These are phyloP conservation scores for Trametes hirsuta DNA, from an alignment of 1,284 basidiomycete genomes.

Conservation along the genomic window DNA sequence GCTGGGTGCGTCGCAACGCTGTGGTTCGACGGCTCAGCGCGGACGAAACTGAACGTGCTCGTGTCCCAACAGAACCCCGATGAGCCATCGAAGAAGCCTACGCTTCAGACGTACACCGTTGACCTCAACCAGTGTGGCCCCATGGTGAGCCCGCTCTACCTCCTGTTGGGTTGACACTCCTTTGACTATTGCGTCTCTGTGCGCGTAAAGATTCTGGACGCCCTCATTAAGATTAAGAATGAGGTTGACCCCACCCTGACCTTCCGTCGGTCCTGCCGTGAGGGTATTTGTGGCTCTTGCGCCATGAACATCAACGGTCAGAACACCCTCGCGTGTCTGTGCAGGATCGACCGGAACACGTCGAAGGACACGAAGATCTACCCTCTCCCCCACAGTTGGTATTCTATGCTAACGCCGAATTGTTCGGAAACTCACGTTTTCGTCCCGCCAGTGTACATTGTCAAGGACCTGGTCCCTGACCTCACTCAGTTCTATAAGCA, in stretches of 20 bases:
- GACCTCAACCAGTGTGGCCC: constrained; percentile 96
- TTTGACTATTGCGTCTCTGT: constrained; percentile 24
- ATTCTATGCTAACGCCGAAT: neutral
- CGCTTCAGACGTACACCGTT: constrained; percentile 89
- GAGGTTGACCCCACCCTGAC: constrained; percentile 96
- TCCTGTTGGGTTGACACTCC: constrained; percentile 9
- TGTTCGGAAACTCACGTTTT: neutral
- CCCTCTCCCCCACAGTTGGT: constrained; percentile 96
- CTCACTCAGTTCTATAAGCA: constrained; percentile 97
- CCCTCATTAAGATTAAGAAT: constrained; percentile 99
- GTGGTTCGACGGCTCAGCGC: neutral
- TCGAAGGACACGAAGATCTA: constrained; percentile 89
- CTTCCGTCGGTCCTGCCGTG: constrained; percentile 95
- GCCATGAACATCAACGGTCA: constrained; percentile 99
- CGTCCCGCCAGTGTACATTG: constrained; percentile 84
- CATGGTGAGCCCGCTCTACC: constrained; percentile 66
- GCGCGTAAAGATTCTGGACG: constrained; percentile 76
- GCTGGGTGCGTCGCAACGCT: constrained; percentile 66
- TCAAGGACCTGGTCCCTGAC: constrained; percentile 96
- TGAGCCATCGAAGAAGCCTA: constrained; percentile 90
- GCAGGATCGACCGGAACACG: constrained; percentile 85
- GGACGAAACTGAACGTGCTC: neutral
- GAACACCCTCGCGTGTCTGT: constrained; percentile 97
- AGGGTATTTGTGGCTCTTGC: constrained; percentile 98
- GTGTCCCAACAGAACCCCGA: constrained; percentile 80